Conservation (phyloP, 495 filamentous ascomycete genomes). For the Antarctomyces pellizariae region DNA sequence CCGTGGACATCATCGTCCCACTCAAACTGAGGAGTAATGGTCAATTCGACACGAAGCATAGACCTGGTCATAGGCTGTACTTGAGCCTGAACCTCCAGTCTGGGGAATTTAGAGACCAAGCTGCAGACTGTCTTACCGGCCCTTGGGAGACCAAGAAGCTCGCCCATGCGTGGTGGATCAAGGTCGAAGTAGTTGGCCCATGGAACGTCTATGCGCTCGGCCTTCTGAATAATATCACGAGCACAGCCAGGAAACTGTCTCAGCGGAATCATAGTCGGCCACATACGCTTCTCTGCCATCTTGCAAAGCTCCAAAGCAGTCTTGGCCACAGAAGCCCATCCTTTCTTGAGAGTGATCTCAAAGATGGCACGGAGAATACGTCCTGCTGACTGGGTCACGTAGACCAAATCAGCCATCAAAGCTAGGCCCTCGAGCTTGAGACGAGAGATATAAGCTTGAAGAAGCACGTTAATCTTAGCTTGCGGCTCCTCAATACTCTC, state of each 20-base stretch:
- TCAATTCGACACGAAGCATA: conserved; percentile 83
- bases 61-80: conserved; percentile 88
- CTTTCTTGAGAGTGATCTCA: conserved; percentile 87
- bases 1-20: conserved; percentile 90
- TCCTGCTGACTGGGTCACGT: conserved; percentile 92
- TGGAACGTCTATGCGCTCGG: conserved; percentile 82
- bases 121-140: conserved; percentile 67
- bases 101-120: conserved; percentile 77
- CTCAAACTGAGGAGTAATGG: conserved; percentile 83
- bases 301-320: conserved; percentile 89
- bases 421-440: conserved; percentile 86
- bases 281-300: conserved; percentile 98
- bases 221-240: conserved; percentile 68
- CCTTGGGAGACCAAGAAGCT: conserved; percentile 79
- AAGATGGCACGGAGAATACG: conserved; percentile 91
- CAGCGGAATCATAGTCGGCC: conserved; percentile 93
- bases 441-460: conserved; percentile 91
- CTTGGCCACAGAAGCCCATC: conserved; percentile 86
- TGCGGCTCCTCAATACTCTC: conserved; percentile 93
- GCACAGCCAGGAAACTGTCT: conserved; percentile 71
- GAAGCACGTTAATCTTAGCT: conserved; percentile 95
- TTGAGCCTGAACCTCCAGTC: conserved; percentile 75
- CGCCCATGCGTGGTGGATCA: conserved; percentile 90
- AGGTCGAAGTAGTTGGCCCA: conserved; percentile 89
- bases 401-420: conserved; percentile 95